phyloP scores from a whole-genome alignment of 139 green algal species.

The Micromonas pusilla region DNA sequence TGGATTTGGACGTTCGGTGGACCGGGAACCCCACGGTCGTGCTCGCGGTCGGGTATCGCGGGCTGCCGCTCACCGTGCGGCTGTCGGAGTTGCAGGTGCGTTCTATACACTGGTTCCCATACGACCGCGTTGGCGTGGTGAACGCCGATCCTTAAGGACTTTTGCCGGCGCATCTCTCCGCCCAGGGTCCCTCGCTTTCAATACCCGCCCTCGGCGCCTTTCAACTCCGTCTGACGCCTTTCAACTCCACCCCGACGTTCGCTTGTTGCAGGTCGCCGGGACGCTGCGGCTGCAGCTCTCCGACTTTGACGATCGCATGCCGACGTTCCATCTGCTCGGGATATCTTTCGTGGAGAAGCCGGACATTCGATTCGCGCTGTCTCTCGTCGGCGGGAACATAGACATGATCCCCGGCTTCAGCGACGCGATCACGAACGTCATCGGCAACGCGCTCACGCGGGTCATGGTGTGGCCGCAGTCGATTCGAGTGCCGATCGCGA shows the following conservation, averaged over 20 bases:
- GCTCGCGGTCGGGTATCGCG: neutral
- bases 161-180: no score
- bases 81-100: neutral
- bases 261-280: no score
- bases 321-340: neutral
- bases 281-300: neutral
- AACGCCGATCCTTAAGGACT: no score
- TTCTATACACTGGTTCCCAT: no score
- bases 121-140: no score
- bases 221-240: no score
- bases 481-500: neutral
- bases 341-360: slow-evolving; percentile 12
- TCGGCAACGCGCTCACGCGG: neutral
- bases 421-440: neutral
- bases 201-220: no score
- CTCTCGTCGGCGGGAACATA: neutral
- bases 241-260: no score
- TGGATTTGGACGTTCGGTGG: neutral
- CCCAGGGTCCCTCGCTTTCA: no score
- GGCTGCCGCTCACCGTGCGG: neutral
- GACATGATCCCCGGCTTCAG: neutral
- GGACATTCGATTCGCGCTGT: neutral
- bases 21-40: neutral
- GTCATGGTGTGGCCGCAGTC: neutral
- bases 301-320: neutral